Evolutionary conservation across 345 rosid genomes (phyloP), one percentile per base, ranked within the genome.

Genomic region (Noccaea bulbosa): DNA sequence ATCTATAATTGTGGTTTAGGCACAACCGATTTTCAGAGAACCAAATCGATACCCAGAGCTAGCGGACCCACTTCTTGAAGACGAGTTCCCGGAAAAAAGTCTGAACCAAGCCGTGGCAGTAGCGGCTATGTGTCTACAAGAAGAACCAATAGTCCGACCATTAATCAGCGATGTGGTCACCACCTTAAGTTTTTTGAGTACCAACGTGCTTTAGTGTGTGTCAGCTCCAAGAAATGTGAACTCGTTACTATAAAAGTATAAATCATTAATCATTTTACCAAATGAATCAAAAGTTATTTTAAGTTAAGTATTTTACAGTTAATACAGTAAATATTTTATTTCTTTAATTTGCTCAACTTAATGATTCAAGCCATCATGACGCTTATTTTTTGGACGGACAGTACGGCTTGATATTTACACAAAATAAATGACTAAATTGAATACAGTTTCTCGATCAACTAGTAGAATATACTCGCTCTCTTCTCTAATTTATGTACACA

Each of bases 41-140:
- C 87, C 89, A 0, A 80, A 35, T 0, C 75, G 84, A 17, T 84
- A 62, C 66, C 72, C 78, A 1, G 78, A 84, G 63, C 80, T 92
- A 11, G 92, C 83, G 0, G 98, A 92, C 50, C 98, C 93, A 57
- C 73, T 70, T 24, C 80, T 92, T 1, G 5, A 47, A 9, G 82
- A 83, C 5, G 75, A 84, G 1, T 90, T 78, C 67, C 93, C 93
- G 0, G 39, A 59, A 11, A 82, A 79, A 65, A 81, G 81, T 10
- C 54, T 90, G 75, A 82, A 84, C 56, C 96, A 88, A 76, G 87
- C 84, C 0, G 82, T 90, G 7, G 96, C 91, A 5, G 83, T 86
- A 0, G 87, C 96, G 0, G 90, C 91, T 2, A 88, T 90, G 98
- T 92, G 98, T 47, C 77, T 92, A 8, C 87, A 90, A 30, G 98